These are phyloP conservation scores for Globisporangium solare DNA, from an alignment of 352 stramenopile genomes.

Conservation along the genomic window DNA sequence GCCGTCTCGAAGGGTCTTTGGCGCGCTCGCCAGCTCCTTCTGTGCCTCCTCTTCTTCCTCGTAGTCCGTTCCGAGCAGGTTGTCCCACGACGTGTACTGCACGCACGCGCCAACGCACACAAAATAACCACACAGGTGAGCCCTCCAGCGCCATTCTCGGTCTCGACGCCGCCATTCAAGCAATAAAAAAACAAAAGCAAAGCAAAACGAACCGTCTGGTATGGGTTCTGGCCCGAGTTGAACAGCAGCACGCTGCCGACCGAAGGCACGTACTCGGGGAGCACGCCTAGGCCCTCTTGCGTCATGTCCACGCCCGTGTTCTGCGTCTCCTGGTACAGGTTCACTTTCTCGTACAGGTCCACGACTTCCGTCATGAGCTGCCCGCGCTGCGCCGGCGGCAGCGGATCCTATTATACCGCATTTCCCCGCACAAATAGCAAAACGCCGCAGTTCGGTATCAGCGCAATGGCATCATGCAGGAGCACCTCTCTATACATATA, in stretches of 20 bases:
- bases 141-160: neutral
- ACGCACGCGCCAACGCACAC: constrained; percentile 1
- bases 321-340: constrained; percentile 69
- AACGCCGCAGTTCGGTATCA: too few relatives aligned
- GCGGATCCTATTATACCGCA: constrained; percentile 40
- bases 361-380: constrained; percentile 80
- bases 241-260: constrained; percentile 82
- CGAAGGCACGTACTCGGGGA: constrained; percentile 81
- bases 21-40: constrained; percentile 76
- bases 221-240: constrained; percentile 86
- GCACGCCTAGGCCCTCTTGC: constrained; percentile 62
- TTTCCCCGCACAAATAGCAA: neutral
- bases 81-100: constrained; percentile 87
- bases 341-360: constrained; percentile 83
- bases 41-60: constrained; percentile 85
- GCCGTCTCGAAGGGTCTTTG: constrained; percentile 74
- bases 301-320: constrained; percentile 74
- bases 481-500: neutral
- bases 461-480: too few relatives aligned
- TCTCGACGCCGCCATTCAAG: neutral
- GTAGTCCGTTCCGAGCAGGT: constrained; percentile 79
- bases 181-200: neutral
- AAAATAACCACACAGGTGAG: neutral
- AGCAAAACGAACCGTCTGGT: constrained; percentile 59
- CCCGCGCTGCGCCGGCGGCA: constrained; percentile 61